These are phyloP conservation scores for Diaporthe velutina DNA, from an alignment of 2,329 filamentous ascomycete species.

Conservation along the genomic window DNA sequence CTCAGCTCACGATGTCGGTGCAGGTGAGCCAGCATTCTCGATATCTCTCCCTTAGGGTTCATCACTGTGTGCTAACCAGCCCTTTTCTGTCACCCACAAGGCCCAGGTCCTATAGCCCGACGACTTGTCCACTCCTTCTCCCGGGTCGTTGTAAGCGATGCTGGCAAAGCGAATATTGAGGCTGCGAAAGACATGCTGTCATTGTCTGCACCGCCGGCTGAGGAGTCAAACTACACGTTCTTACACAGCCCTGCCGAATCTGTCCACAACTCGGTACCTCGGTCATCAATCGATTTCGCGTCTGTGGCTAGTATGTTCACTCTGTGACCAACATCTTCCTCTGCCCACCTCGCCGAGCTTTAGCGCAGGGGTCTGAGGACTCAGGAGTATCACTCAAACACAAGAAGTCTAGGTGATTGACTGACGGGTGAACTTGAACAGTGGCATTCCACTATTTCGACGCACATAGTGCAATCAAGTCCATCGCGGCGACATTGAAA, in stretches of 20 bases:
- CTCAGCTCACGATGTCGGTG: conserved; percentile 40
- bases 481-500: conserved; percentile 38
- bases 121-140: conserved; percentile 35
- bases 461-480: conserved; percentile 33
- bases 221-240: conserved; percentile 25
- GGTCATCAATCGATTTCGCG: conserved; percentile 39
- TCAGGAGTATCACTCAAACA: not conserved
- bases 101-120: conserved; percentile 39
- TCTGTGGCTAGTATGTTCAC: conserved; percentile 29
- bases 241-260: conserved; percentile 40
- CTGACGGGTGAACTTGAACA: not conserved
- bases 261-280: conserved; percentile 30
- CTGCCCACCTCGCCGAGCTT: too few species aligned
- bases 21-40: conserved; percentile 31
- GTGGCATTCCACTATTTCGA: conserved; percentile 44
- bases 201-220: not conserved
- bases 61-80: not conserved
- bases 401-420: too few species aligned
- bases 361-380: not conserved
- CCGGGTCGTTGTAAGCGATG: conserved; percentile 39
- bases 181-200: conserved; percentile 36
- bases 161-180: conserved; percentile 38
- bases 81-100: conserved; percentile 1
- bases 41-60: not conserved
- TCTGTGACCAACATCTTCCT: too few species aligned